phyloP scores from a whole-genome alignment of 2,329 filamentous ascomycete species.

The Aspergillus brunneoviolaceus region DNA sequence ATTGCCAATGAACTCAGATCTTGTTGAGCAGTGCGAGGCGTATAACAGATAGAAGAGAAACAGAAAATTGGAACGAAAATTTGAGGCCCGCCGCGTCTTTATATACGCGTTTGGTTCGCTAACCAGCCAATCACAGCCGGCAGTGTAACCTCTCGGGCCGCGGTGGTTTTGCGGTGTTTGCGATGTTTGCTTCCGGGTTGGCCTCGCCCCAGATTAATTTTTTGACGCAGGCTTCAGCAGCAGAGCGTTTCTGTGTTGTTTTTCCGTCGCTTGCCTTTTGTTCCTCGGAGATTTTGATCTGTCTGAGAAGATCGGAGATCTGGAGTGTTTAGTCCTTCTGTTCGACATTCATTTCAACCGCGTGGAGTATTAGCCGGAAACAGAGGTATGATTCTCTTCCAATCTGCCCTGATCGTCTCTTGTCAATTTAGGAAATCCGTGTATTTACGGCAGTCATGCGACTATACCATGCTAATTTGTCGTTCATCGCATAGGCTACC shows the following conservation, averaged over 20 bases:
- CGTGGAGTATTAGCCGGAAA: not conserved
- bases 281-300: constrained; percentile 1
- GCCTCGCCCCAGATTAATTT: constrained; percentile 8
- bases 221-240: constrained; percentile 8
- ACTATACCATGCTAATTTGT: not conserved
- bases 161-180: constrained; percentile 19
- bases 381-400: not conserved
- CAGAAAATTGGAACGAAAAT: not conserved
- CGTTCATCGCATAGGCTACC: not conserved
- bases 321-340: not conserved
- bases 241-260: constrained; percentile 1
- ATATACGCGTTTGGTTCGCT: constrained; percentile 36
- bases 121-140: constrained; percentile 17
- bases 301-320: not conserved
- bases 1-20: not conserved
- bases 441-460: constrained; percentile 1
- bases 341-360: not conserved
- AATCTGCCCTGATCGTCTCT: not conserved
- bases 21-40: not conserved
- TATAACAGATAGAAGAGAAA: not conserved
- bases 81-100: not conserved
- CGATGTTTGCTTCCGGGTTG: constrained; percentile 14
- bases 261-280: not conserved
- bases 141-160: not conserved
- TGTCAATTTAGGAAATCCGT: constrained; percentile 15